phyloP scores from a whole-genome alignment of 768 basidiomycete species.

The Neoboletus subvelutipes region DNA sequence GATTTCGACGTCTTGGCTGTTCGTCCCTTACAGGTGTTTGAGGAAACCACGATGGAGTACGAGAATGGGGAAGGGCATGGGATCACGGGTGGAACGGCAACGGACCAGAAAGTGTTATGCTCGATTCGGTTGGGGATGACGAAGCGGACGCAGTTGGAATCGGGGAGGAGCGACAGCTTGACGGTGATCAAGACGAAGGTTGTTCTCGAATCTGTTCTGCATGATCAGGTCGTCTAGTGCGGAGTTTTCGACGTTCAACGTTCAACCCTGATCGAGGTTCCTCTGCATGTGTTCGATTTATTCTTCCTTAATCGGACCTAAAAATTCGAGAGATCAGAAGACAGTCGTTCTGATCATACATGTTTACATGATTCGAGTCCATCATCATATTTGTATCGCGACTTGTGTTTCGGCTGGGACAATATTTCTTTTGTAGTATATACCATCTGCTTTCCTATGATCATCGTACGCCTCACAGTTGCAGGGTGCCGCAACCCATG shows the following conservation, averaged over 20 bases:
- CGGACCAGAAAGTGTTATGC: conserved; percentile 11
- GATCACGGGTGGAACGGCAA: neutral
- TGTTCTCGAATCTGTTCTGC: conserved; percentile 12
- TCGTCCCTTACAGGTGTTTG: neutral
- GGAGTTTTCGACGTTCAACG: neutral
- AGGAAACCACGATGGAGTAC: conserved; percentile 12
- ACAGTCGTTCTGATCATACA: no score
- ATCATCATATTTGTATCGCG: neutral
- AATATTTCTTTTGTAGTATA: neutral
- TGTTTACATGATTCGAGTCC: no score
- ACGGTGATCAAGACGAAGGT: conserved; percentile 11
- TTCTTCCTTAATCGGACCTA: neutral
- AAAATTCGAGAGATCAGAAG: no score
- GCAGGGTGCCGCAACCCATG: no score
- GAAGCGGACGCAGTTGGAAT: conserved; percentile 3
- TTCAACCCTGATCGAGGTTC: no score
- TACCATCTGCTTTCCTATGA: no score
- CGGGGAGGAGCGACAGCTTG: neutral
- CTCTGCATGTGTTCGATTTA: neutral
- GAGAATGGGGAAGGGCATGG: no score
- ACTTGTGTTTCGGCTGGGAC: neutral
- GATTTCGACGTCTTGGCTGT: conserved; percentile 6
- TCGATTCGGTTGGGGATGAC: conserved; percentile 14
- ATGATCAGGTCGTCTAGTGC: neutral
- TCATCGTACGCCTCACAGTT: no score